phyloP scores from a whole-genome alignment of 306 rosid species.

The Adenanthera pavonina region DNA sequence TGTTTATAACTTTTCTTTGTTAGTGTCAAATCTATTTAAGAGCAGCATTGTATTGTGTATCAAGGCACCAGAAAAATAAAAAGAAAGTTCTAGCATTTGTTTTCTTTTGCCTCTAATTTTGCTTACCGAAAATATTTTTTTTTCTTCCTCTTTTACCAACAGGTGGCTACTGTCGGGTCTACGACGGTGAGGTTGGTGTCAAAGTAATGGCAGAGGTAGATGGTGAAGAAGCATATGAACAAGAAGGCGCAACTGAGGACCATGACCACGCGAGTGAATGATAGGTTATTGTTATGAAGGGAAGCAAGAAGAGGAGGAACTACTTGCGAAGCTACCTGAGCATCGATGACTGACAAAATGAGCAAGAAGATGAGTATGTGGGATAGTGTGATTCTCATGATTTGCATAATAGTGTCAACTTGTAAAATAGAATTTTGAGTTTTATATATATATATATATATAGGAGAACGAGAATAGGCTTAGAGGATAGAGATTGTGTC shows the following conservation, averaged over 20 bases:
- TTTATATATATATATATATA: too few species aligned
- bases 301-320: neutral
- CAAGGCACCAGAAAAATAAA: too few species aligned
- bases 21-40: too few species aligned
- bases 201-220: neutral
- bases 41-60: too few species aligned
- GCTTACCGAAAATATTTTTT: too few species aligned
- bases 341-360: neutral
- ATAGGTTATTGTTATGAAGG: conserved; percentile 10
- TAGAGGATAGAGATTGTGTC: too few species aligned
- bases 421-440: too few species aligned
- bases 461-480: too few species aligned
- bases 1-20: too few species aligned
- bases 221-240: conserved; percentile 29
- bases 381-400: neutral
- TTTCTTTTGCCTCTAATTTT: too few species aligned
- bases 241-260: conserved; percentile 20
- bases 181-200: neutral
- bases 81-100: too few species aligned
- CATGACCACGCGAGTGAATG: conserved; percentile 13
- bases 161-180: neutral
- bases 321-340: conserved; percentile 33
- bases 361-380: neutral
- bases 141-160: too few species aligned
- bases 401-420: neutral